These are phyloP conservation scores for Arachis hypogaea DNA, from an alignment of 306 rosid genomes.

Conservation along the genomic window DNA sequence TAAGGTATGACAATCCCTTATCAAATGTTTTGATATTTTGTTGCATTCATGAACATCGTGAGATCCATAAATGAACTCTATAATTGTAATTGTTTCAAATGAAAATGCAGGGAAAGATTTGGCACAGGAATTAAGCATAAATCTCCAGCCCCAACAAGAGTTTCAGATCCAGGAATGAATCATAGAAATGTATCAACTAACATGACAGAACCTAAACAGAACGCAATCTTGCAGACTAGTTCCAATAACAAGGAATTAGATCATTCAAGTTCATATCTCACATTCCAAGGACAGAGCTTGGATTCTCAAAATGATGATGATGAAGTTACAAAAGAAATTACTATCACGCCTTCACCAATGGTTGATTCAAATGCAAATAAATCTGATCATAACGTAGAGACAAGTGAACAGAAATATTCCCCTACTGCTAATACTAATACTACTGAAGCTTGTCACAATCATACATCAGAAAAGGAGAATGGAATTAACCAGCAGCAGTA, in stretches of 20 bases:
- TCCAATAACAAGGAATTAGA: constrained; percentile 28
- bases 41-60: background rate
- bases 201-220: constrained; percentile 12
- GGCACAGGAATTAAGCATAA: constrained; percentile 36
- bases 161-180: constrained; percentile 26
- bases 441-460: constrained; percentile 39
- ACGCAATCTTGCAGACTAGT: background rate
- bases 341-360: constrained; percentile 25
- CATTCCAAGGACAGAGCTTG: constrained; percentile 28
- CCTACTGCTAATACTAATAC: constrained; percentile 23
- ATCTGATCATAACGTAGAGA: constrained; percentile 36
- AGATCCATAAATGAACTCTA: constrained; percentile 2
- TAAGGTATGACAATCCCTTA: constrained; percentile 50
- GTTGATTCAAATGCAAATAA: constrained; percentile 50
- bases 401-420: constrained; percentile 24
- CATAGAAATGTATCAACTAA: constrained; percentile 16
- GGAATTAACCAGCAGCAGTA: constrained; percentile 25
- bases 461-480: constrained; percentile 39
- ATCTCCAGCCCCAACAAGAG: constrained; percentile 25
- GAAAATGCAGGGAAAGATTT: constrained; percentile 68
- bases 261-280: constrained; percentile 20
- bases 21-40: background rate
- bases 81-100: constrained; percentile 1
- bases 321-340: constrained; percentile 36
- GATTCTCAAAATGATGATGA: constrained; percentile 37